Base-by-base conservation (phyloP, 2,329 filamentous ascomycete genomes). In the Penicillium sp. region DNA sequence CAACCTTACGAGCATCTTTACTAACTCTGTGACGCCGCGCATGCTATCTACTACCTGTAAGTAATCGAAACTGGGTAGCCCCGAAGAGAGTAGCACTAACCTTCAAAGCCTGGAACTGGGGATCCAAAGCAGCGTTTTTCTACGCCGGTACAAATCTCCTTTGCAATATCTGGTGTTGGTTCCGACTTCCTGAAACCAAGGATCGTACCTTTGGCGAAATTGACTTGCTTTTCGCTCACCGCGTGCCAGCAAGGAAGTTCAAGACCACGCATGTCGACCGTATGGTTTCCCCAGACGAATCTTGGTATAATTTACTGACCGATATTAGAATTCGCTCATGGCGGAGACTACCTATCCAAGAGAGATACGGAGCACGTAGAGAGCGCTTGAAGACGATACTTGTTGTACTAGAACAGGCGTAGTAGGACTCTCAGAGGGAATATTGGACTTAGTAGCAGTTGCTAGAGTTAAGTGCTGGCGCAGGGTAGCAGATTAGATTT, bases 1-100 rank as follows among this genome's bases (percentile, higher is more conserved):
- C 72, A 84, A 86, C 64, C 70, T 84, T 6, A 69, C 73, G 9
- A 78, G 51, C 19, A 82, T 86, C 48, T 62, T 79, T 46, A 79
- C 76, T 66, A 85, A 78, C 31, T 63, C 71, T 23, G 61, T 72
- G 49, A 73, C 71, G 7, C 71, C 73, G 5, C 66, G 69, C 30
- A 72, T 73, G 72, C 58, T 75, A 23, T 70, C 67, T 9, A 57
- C 64, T 19, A 58, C 61, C 1, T 52, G 71, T 73, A 67, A 55
- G 70, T 58, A 5, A 7, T 3, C 21, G 8, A 17, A 3, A 2
- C 3, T 9, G 1, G 6, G 11, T 29, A 13, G 8, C 3, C 3
- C 5, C 23, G 3, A 11, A 6, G 23, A 3, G 11, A 15, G 7
- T 7, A 19, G 29, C 30, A 30, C 45, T 31, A n/a, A 68, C 65